phyloP scores from a whole-genome alignment of 306 rosid species.

The Fragaria vesca region DNA sequence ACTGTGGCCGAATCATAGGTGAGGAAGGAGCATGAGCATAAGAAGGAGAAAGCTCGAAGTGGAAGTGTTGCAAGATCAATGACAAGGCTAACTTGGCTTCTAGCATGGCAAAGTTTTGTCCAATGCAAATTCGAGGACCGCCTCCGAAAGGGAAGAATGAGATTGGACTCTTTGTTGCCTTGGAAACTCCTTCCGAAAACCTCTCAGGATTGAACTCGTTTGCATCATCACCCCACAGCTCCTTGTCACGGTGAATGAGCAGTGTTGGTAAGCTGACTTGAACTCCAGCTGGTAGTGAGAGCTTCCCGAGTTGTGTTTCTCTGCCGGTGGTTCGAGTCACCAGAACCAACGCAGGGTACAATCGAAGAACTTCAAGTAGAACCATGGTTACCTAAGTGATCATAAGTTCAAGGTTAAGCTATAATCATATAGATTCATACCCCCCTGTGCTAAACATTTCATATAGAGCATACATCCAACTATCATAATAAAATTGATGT shows the following conservation, averaged over 20 bases:
- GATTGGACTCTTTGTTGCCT: slow-evolving; percentile 46
- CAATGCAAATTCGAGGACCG: slow-evolving; percentile 65
- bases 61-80: slow-evolving; percentile 37
- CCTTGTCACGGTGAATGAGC: slow-evolving; percentile 38
- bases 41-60: slow-evolving; percentile 39
- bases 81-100: slow-evolving; percentile 51
- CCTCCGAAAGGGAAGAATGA: slow-evolving; percentile 55
- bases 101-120: slow-evolving; percentile 44
- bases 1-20: slow-evolving; percentile 25
- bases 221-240: slow-evolving; percentile 62
- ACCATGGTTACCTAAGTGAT: slow-evolving; percentile 35
- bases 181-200: slow-evolving; percentile 46
- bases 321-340: neutral
- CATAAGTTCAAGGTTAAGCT: slow-evolving; percentile 10
- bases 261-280: slow-evolving; percentile 25
- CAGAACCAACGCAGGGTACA: slow-evolving; percentile 12
- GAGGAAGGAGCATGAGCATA: slow-evolving; percentile 33
- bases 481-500: neutral
- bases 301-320: slow-evolving; percentile 22
- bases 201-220: slow-evolving; percentile 59
- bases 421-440: neutral
- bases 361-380: slow-evolving; percentile 28
- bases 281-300: slow-evolving; percentile 36
- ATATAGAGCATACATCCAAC: no score
- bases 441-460: neutral